Evolutionary conservation across 208 protist genomes (phyloP).

Genomic region (Zelonia costaricensis): DNA sequence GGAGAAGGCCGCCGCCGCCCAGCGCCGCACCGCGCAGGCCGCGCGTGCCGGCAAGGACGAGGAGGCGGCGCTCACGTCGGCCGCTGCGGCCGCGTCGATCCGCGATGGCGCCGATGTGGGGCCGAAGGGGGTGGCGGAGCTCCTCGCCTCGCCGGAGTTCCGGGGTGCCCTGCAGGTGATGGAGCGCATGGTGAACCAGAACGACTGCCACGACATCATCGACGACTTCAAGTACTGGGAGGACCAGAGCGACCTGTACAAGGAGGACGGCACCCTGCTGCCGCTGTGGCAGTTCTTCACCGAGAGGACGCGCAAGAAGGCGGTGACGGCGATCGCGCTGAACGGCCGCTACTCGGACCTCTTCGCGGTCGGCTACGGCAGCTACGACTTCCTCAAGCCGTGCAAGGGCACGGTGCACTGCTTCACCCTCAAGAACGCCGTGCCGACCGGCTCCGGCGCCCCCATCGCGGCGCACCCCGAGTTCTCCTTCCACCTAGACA

Average conservation of each 20-base stretch:
- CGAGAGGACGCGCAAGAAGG: constrained; percentile 81
- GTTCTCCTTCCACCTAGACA: constrained; percentile 89
- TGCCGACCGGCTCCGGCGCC: constrained; percentile 60
- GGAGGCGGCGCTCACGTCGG: constrained; percentile 31
- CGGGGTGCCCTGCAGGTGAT: constrained; percentile 85
- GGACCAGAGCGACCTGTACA: constrained; percentile 94
- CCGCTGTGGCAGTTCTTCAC: constrained; percentile 96
- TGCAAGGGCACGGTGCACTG: constrained; percentile 93
- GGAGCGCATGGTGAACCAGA: constrained; percentile 98
- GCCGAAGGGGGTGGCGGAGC: constrained; percentile 46
- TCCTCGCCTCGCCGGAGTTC: constrained; percentile 68
- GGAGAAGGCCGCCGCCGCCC: constrained; percentile 71
- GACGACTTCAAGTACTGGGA: constrained; percentile 98
- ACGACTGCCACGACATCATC: constrained; percentile 96
- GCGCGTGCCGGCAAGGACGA: constrained; percentile 82
- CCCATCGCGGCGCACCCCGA: constrained; percentile 90
- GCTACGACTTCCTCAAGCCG: constrained; percentile 97
- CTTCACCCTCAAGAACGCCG: constrained; percentile 98
- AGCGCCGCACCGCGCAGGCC: constrained; percentile 62
- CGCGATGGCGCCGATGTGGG: constrained; percentile 14
- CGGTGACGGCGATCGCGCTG: constrained; percentile 94
- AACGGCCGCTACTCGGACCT: constrained; percentile 96
- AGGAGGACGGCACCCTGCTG: constrained; percentile 94
- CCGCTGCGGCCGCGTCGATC: constrained; percentile 9
- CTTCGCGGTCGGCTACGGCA: constrained; percentile 97